Conservation (phyloP, 2,329 filamentous ascomycete species). For the Beauveria sp. region DNA sequence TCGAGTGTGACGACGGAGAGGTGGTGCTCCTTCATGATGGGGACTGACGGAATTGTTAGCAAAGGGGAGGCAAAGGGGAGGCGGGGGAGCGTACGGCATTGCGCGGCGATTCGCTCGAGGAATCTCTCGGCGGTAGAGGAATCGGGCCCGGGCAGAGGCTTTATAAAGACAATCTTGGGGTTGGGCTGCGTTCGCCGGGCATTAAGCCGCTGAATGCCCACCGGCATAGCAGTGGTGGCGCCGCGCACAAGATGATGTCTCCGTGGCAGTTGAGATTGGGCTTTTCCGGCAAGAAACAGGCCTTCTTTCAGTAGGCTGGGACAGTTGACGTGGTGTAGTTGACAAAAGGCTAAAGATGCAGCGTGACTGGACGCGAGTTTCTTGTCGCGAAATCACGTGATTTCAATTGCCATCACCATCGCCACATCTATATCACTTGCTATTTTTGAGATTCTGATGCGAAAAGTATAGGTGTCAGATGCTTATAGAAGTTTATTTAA, state of each 20-base stretch:
- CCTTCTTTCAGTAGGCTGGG: too few species aligned
- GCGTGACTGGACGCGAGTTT: neutral
- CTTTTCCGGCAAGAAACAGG: neutral
- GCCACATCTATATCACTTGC: neutral
- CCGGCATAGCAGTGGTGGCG: slow-evolving; percentile 49
- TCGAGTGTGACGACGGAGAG: slow-evolving; percentile 65
- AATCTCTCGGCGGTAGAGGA: slow-evolving; percentile 60
- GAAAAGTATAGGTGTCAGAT: neutral
- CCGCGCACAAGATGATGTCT: neutral
- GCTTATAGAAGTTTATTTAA: too few species aligned
- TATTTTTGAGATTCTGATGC: neutral
- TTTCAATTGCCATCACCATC: neutral
- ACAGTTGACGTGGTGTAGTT: neutral
- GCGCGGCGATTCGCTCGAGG: slow-evolving; percentile 69
- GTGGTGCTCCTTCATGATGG: slow-evolving; percentile 61
- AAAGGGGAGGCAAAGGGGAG: neutral
- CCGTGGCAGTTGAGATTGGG: too few species aligned
- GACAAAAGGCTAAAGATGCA: neutral
- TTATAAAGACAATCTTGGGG: slow-evolving; percentile 75
- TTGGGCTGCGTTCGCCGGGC: slow-evolving; percentile 68
- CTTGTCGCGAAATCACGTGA: slow-evolving; percentile 9
- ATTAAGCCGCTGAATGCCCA: slow-evolving; percentile 74
- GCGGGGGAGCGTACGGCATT: slow-evolving; percentile 51
- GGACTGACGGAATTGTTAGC: slow-evolving; percentile 34
- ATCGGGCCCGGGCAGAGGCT: slow-evolving; percentile 60